Evolutionary conservation across 805 yeast genomes (phyloP), one percentile per base, ranked within the genome.

Genomic region (Jamesozyma lodderae): DNA sequence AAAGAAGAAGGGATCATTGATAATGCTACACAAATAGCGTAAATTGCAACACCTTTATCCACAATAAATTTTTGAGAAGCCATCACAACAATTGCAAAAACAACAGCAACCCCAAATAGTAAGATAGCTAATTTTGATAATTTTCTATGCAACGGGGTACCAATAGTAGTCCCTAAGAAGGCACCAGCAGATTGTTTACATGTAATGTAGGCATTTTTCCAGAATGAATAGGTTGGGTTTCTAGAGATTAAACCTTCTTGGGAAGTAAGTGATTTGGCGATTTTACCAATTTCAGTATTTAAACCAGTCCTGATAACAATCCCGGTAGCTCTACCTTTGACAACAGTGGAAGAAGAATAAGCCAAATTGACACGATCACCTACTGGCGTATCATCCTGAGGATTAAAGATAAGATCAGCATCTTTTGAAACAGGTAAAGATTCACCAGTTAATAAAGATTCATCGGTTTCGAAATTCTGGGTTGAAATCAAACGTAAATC

Each of bases 1-100:
- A 92, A 72, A 31, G 98, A 97, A 58, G 94, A 97, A 2, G 99
- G 98, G 51, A 92, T 92, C 31, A 97, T 97, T 33, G 98, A 97
- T 18, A 92, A 95, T 2, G 98, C 99, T 34, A 82, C 88, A 63
- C 94, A 85, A 52, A 86, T 79, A 19, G 95, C 95, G 55, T 85
- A 85, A 35, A 85, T 77, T 11, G 94, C 94, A 26, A 85, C 92
- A 48, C 84, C 86, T 40, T 69, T 73, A 47, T 75, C 77, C n/a
- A 85, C 94, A 10, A 64, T 52, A 59, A 84, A 77, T 43, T 72
- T 72, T 60, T 85, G 94, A 8, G 92, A 75, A 2, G 79, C 94
- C 94, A 85, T 81, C 3, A 83, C 94, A 15, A 86, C 75, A 41
- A 86, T 77, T 1, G 95, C 95, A 53, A 84, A 79, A 1, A 86